phyloP scores from a whole-genome alignment of 2,329 filamentous ascomycete species.

The Ophiostoma angusticollis region DNA sequence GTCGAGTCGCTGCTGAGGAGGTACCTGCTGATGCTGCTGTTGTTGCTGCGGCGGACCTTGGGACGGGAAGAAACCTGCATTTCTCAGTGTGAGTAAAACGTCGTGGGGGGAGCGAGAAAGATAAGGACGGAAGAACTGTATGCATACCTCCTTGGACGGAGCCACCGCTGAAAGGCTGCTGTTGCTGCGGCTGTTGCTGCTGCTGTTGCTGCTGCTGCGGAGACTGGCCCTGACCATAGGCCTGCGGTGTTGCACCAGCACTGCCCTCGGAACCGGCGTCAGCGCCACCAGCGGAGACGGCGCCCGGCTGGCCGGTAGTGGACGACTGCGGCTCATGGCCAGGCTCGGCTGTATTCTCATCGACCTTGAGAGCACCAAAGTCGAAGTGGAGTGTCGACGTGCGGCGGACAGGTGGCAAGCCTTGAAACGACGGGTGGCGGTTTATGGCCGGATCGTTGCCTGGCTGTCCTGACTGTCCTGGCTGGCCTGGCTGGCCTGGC shows the following conservation, averaged over 20 bases:
- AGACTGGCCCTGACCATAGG: not conserved
- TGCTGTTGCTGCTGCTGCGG: not conserved
- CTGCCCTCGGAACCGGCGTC: no score
- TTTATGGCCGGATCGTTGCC: not conserved
- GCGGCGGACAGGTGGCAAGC: conserved; percentile 45
- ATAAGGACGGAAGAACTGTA: no score
- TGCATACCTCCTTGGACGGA: no score
- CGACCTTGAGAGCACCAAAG: conserved; percentile 21
- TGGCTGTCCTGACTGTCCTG: no score
- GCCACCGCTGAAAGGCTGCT: conserved; percentile 4
- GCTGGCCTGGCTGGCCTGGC: not conserved
- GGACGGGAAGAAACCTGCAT: conserved; percentile 1
- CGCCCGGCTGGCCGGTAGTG: no score
- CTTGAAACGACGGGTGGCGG: conserved; percentile 38
- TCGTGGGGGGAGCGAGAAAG: no score
- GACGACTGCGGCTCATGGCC: no score
- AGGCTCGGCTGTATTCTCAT: conserved; percentile 14
- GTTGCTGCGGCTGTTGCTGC: conserved; percentile 4
- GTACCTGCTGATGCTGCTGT: conserved; percentile 3
- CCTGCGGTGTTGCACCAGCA: no score
- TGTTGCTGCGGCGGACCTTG: conserved; percentile 7
- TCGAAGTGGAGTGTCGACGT: conserved; percentile 39
- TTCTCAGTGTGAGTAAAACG: no score
- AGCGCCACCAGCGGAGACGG: no score
- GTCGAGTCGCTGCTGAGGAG: not conserved